Conservation (phyloP, 2,329 filamentous ascomycete genomes). For the Apiospora arundinis region DNA sequence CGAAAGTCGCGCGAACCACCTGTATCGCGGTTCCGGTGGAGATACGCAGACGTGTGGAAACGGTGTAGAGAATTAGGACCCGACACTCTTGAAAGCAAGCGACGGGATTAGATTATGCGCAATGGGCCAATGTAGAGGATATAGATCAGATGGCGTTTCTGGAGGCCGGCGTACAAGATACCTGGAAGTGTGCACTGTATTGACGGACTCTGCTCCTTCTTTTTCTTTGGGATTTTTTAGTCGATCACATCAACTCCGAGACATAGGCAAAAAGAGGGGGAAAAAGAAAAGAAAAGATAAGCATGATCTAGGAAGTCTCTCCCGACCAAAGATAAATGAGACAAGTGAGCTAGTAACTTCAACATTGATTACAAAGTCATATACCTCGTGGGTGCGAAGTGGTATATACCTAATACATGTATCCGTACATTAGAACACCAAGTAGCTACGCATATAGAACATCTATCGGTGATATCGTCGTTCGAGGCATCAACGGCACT, state of each 20-base stretch:
- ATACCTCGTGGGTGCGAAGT: no score
- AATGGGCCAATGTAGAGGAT: constrained; percentile 3
- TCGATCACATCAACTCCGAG: background rate
- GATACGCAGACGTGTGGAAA: constrained; percentile 46
- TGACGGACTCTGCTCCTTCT: background rate
- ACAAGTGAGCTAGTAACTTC: background rate
- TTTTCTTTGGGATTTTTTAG: background rate
- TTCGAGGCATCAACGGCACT: background rate
- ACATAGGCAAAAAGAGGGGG: background rate
- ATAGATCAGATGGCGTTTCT: constrained; percentile 4
- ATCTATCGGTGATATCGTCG: background rate
- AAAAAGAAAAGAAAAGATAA: background rate
- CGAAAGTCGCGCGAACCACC: constrained; percentile 47
- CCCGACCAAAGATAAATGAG: background rate
- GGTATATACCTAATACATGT: background rate
- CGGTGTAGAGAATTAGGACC: constrained; percentile 38
- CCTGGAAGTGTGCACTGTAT: background rate
- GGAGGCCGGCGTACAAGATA: constrained; percentile 6
- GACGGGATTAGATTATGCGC: background rate
- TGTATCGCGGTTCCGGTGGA: constrained; percentile 49
- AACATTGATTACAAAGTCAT: background rate
- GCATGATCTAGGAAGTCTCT: background rate
- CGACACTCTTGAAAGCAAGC: no score
- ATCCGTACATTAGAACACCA: background rate
- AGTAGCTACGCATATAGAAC: background rate